Conservation (phyloP, 2,329 filamentous ascomycete species). For the Dothistroma septosporum region DNA sequence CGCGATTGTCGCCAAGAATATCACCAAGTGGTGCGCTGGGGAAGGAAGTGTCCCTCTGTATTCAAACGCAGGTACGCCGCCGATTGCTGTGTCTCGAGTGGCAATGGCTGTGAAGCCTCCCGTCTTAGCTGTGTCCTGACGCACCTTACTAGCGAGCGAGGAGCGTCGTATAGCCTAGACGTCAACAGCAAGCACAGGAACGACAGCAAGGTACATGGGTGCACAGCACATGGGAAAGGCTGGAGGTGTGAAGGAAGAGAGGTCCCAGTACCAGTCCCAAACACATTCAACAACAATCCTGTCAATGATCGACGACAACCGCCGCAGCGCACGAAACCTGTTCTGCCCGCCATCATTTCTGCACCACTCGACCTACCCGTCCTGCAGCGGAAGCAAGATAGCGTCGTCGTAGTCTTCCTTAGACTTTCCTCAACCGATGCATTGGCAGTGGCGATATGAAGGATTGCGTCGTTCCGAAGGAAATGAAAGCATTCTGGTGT, state of each 20-base stretch:
- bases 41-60: background rate
- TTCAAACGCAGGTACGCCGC: background rate
- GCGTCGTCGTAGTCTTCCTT: background rate
- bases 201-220: background rate
- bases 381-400: conserved; percentile 1
- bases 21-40: background rate
- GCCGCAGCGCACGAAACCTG: background rate
- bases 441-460: background rate
- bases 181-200: background rate
- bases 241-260: background rate
- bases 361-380: conserved; percentile 7
- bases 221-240: background rate
- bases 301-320: background rate
- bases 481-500: background rate
- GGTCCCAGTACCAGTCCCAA: background rate
- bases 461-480: background rate
- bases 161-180: background rate
- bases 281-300: background rate
- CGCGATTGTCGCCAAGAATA: background rate
- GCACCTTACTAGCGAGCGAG: background rate
- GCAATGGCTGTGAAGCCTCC: background rate
- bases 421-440: background rate
- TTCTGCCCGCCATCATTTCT: background rate
- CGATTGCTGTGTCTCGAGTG: background rate
- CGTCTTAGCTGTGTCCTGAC: too few relatives aligned